These are phyloP conservation scores for Capsicum rhomboideum DNA, from an alignment of 257 asterid species.

Conservation along the genomic window DNA sequence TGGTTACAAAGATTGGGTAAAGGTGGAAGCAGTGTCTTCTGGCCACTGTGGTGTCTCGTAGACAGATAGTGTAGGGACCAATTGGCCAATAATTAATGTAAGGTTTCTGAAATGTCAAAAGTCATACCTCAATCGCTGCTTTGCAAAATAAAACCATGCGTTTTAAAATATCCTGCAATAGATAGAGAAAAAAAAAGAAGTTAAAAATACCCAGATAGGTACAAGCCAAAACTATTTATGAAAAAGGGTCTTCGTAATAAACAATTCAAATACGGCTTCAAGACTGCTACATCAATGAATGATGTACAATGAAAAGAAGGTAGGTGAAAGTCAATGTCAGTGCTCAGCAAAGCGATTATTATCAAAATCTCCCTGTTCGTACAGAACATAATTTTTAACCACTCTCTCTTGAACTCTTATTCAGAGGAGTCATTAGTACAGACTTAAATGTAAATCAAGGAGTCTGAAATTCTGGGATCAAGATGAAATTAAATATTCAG, in stretches of 20 bases:
- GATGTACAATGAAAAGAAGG: background rate
- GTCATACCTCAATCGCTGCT: constrained; percentile 88
- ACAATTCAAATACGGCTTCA: background rate
- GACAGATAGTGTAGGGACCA: background rate
- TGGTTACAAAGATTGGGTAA: background rate
- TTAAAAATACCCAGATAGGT: background rate
- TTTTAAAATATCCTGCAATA: constrained; percentile 80
- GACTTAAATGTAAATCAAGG: background rate
- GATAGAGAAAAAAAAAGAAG: constrained; percentile 6
- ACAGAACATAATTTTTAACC: background rate
- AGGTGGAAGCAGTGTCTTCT: background rate
- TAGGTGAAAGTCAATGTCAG: background rate
- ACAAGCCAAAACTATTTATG: background rate
- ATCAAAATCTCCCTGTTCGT: background rate
- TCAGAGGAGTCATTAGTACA: background rate
- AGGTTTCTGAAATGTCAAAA: background rate
- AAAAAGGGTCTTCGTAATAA: background rate
- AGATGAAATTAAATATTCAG: background rate
- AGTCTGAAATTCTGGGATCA: background rate
- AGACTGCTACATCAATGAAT: background rate
- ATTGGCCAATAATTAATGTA: background rate
- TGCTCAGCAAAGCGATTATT: background rate
- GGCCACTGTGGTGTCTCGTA: background rate
- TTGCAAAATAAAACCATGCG: constrained; percentile 93
- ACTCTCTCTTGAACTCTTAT: background rate